These are phyloP conservation scores for Serendipita vermifera DNA, from an alignment of 768 basidiomycete species.

Conservation along the genomic window DNA sequence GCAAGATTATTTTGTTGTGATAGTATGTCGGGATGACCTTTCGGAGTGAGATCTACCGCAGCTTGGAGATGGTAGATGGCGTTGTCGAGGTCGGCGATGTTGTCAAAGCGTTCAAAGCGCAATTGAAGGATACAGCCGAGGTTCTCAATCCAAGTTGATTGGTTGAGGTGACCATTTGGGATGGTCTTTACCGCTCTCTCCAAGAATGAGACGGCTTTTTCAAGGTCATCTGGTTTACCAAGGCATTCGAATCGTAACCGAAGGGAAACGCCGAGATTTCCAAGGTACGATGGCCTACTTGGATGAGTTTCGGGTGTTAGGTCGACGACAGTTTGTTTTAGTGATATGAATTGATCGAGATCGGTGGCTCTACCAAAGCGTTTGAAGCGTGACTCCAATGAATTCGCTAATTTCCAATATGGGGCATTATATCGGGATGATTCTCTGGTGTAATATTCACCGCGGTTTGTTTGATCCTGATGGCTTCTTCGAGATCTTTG, in stretches of 20 bases:
- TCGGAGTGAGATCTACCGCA: conserved; percentile 12
- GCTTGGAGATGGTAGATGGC: neutral
- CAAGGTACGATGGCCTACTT: conserved; percentile 1
- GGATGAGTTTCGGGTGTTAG: conserved; percentile 12
- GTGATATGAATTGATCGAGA: conserved; percentile 10
- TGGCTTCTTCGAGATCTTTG: neutral
- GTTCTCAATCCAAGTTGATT: conserved; percentile 10
- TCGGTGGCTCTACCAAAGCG: conserved; percentile 10
- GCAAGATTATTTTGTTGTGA: conserved; percentile 11
- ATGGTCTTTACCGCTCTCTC: conserved; percentile 11
- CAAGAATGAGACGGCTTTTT: conserved; percentile 9
- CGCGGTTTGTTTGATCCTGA: neutral
- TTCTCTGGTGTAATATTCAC: conserved; percentile 13
- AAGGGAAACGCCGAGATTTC: conserved; percentile 13
- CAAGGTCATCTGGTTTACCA: conserved; percentile 10
- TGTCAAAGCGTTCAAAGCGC: conserved; percentile 13
- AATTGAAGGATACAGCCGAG: neutral
- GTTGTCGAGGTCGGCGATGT: conserved; percentile 10
- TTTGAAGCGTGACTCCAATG: conserved; percentile 10
- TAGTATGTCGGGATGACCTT: conserved; percentile 12
- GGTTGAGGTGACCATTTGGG: conserved; percentile 13
- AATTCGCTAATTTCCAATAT: conserved; percentile 11
- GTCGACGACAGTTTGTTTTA: conserved; percentile 7
- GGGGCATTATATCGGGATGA: conserved; percentile 8
- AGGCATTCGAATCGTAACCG: conserved; percentile 8